Base-by-base conservation (phyloP, 805 yeast genomes). In the Middelhovenomyces tepae region DNA sequence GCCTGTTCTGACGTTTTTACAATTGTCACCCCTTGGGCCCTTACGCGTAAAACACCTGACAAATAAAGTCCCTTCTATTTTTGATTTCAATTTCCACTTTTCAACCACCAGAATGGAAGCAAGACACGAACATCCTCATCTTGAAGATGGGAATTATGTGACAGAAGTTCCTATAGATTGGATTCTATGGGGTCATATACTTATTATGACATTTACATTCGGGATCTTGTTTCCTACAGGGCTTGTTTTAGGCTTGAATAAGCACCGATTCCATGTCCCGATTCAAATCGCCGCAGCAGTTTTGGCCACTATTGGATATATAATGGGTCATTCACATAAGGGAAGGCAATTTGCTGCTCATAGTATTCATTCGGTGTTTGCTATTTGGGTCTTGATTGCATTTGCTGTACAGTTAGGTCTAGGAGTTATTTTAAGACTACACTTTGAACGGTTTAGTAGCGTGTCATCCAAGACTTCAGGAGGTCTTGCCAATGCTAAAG, bases 171-270 rank as follows among this genome's bases (percentile, higher is more conserved):
- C 29, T 16, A 26, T 26, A 9, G 29, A 26, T n/a, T 18, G 29
- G 7, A 13, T 26, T 7, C 19, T 48, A 31, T 48, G 48, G 48
- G 37, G 53, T 9, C 66, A 62, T 33, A 54, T 63, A 13, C 35
- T 46, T 10, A 33, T 59, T 17, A 53, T 59, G 51, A 43, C 46
- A 22, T 13, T 57, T 8, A 47, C 68, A 16, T 56, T 61, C 37
- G 68, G 64, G 4, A 30, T 63, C 18, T 32, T 62, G 9, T 56
- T 59, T 39, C 68, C 68, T 6, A 44, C 53, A 20, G 64, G 66
- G 3, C 49, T 62, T 43, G 59, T 60, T 13, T 48, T 57, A 36
- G 65, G 65, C 21, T 53, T 61, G 38, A 59, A 62, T 10, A 46
- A 50, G 23, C 44, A 43, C 43, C 34, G 57, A 25, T 56, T 53